phyloP scores from a whole-genome alignment of 352 stramenopile genomes.

The Phytophthora meadii region DNA sequence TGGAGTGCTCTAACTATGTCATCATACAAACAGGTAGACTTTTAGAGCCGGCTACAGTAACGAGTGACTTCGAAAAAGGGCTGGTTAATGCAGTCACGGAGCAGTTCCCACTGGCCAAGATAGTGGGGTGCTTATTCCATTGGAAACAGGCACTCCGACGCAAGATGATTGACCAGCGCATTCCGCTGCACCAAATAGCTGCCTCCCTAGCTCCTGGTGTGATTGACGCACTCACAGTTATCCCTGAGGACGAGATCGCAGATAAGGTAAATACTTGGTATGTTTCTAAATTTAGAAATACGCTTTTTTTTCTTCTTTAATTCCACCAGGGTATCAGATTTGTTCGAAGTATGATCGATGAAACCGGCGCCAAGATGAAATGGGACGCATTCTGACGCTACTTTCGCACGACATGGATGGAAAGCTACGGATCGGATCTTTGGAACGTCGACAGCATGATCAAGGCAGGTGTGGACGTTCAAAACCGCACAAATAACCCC shows the following conservation, averaged over 20 bases:
- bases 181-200: neutral
- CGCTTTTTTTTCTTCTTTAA: neutral
- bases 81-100: constrained; percentile 16
- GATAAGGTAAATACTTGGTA: neutral
- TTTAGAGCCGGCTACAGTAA: constrained; percentile 1
- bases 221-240: constrained; percentile 2
- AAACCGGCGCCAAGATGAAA: constrained; percentile 10
- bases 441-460: constrained; percentile 13
- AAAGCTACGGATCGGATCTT: constrained; percentile 6
- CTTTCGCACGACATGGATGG: constrained; percentile 2
- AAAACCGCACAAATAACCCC: constrained; percentile 9
- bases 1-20: constrained; percentile 9
- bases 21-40: constrained; percentile 14
- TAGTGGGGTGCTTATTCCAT: constrained; percentile 21
- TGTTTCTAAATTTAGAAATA: neutral
- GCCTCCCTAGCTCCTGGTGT: neutral
- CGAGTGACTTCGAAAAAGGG: constrained; percentile 18
- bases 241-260: constrained; percentile 2
- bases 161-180: constrained; percentile 15
- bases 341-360: neutral
- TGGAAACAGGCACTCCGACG: constrained; percentile 25
- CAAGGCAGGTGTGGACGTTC: neutral
- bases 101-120: constrained; percentile 14
- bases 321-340: neutral
- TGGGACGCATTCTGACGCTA: constrained; percentile 19